Evolutionary conservation across 2,329 filamentous ascomycete genomes (phyloP).

Genomic region (Stemphylium lycopersici): DNA sequence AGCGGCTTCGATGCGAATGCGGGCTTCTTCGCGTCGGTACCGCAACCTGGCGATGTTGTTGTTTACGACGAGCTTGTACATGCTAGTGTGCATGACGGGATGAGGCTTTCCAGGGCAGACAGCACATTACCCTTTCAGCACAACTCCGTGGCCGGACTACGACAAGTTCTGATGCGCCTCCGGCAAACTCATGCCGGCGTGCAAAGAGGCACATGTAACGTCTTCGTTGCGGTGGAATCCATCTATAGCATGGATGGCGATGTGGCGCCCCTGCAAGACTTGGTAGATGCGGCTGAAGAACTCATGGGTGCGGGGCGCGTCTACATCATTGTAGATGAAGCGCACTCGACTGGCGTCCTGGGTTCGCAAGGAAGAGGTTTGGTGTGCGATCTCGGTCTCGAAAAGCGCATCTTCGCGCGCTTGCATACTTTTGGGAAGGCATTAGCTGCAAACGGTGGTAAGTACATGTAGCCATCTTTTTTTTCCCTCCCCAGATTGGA

Average conservation of each 20-base stretch:
- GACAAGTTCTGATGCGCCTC: constrained; percentile 48
- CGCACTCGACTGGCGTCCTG: constrained; percentile 68
- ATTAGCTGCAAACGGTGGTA: constrained; percentile 72
- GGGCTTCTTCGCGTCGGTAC: constrained; percentile 56
- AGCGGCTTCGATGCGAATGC: constrained; percentile 60
- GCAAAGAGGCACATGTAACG: constrained; percentile 19
- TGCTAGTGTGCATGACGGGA: constrained; percentile 77
- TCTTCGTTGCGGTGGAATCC: constrained; percentile 48
- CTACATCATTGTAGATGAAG: constrained; percentile 70
- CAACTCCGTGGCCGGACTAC: constrained; percentile 55
- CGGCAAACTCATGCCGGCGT: constrained; percentile 27
- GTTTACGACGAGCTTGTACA: constrained; percentile 77
- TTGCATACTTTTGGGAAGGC: constrained; percentile 73
- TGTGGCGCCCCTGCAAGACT: constrained; percentile 65
- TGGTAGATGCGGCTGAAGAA: constrained; percentile 64
- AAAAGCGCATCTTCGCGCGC: constrained; percentile 62
- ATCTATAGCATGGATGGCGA: constrained; percentile 85
- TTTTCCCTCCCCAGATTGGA: background rate
- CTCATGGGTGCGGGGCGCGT: constrained; percentile 64
- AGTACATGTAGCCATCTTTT: constrained; percentile 23
- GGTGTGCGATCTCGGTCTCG: constrained; percentile 59
- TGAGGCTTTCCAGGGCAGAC: constrained; percentile 66
- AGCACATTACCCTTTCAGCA: constrained; percentile 61
- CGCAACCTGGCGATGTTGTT: constrained; percentile 58
- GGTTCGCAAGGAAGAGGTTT: constrained; percentile 64